Percentiles rank a stretch among this genome's conserved stretches.
Evolutionary conservation across 768 basidiomycete genomes (phyloP).

Genomic region (Boletus speciosus): DNA sequence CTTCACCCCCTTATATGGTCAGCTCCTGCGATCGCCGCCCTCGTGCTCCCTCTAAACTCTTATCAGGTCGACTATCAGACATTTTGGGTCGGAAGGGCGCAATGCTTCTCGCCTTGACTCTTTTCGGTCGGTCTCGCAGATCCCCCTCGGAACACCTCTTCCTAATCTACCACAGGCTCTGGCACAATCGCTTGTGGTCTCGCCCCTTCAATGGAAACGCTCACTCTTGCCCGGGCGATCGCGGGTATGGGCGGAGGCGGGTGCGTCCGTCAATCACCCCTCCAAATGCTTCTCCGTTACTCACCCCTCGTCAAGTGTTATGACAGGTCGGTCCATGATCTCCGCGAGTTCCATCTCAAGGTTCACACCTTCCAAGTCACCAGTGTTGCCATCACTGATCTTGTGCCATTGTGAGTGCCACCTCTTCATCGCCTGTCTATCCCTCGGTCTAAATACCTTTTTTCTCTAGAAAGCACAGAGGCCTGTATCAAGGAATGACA

Average conservation of each 20-base stretch:
- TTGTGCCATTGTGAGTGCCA: slow-evolving; percentile 75
- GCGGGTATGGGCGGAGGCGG: slow-evolving; percentile 94
- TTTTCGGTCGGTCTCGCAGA: slow-evolving; percentile 63
- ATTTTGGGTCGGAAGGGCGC: slow-evolving; percentile 83
- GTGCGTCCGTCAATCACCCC: slow-evolving; percentile 40
- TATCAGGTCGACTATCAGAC: slow-evolving; percentile 74
- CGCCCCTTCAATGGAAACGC: slow-evolving; percentile 78
- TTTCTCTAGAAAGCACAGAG: slow-evolving; percentile 67
- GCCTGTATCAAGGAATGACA: slow-evolving; percentile 87
- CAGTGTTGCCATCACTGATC: slow-evolving; percentile 80
- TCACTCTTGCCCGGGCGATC: slow-evolving; percentile 78
- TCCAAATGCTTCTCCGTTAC: not conserved
- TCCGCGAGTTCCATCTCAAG: slow-evolving; percentile 10
- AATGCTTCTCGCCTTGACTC: slow-evolving; percentile 75
- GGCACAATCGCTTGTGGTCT: slow-evolving; percentile 87
- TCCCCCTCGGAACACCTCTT: slow-evolving; percentile 9
- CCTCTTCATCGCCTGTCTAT: not conserved
- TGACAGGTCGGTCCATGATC: slow-evolving; percentile 59
- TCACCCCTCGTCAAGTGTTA: slow-evolving; percentile 52
- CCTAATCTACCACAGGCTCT: slow-evolving; percentile 45
- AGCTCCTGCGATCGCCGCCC: slow-evolving; percentile 20
- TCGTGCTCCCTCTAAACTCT: slow-evolving; percentile 17
- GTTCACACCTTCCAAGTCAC: slow-evolving; percentile 51
- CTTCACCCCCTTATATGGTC: slow-evolving; percentile 87
- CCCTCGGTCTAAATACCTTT: not conserved